phyloP scores from a whole-genome alignment of 768 basidiomycete species.

The Suillus discolor region DNA sequence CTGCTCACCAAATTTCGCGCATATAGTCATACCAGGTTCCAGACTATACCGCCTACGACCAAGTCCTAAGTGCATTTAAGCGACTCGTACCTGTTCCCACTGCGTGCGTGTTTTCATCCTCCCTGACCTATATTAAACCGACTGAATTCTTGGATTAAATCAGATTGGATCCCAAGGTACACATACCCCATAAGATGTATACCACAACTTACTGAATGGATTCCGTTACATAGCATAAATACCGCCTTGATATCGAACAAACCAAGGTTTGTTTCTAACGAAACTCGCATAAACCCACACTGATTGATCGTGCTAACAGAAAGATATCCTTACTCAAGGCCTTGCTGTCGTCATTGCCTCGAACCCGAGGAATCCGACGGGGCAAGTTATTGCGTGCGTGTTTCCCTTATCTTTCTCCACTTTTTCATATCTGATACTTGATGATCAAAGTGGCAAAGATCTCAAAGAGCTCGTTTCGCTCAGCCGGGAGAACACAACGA shows the following conservation, averaged over 20 bases:
- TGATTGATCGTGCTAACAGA: slow-evolving; percentile 38
- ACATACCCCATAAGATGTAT: slow-evolving; percentile 7
- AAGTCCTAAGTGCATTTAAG: slow-evolving; percentile 83
- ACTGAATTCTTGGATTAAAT: slow-evolving; percentile 9
- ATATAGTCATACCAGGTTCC: slow-evolving; percentile 84
- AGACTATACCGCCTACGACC: slow-evolving; percentile 90
- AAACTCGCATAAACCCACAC: not conserved
- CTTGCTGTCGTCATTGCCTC: slow-evolving; percentile 85
- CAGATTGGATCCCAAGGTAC: slow-evolving; percentile 50
- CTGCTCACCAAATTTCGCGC: slow-evolving; percentile 6
- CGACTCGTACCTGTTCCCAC: slow-evolving; percentile 91
- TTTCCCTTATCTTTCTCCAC: not conserved
- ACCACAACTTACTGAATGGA: slow-evolving; percentile 8
- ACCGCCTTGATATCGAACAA: slow-evolving; percentile 77
- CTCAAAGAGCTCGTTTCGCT: slow-evolving; percentile 78
- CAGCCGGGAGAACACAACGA: slow-evolving; percentile 75
- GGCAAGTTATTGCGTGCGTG: slow-evolving; percentile 75
- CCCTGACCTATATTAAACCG: not conserved
- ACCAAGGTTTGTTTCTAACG: slow-evolving; percentile 53
- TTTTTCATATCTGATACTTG: slow-evolving; percentile 12
- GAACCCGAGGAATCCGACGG: slow-evolving; percentile 96
- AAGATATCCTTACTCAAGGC: slow-evolving; percentile 82
- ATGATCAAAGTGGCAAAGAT: slow-evolving; percentile 63
- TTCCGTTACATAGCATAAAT: slow-evolving; percentile 50
- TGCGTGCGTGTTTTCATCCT: slow-evolving; percentile 50